These are phyloP conservation scores for Ganoderma multipileum DNA, from an alignment of 1,284 basidiomycete genomes.

Conservation along the genomic window DNA sequence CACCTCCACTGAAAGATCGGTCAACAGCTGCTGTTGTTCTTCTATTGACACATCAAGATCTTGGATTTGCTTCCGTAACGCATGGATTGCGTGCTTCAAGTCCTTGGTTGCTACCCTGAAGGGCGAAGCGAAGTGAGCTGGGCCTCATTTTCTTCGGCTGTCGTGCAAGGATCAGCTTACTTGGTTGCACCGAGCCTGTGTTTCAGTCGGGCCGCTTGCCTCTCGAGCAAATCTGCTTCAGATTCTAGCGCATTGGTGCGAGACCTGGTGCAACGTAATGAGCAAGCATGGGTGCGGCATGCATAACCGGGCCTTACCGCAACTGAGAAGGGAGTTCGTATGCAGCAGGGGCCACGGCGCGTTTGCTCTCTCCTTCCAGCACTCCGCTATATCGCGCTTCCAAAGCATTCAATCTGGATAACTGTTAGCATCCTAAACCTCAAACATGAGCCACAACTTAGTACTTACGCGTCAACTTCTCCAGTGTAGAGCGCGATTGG, in stretches of 20 bases:
- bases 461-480: constrained; percentile 24
- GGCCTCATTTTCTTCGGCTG: not conserved
- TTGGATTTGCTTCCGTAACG: constrained; percentile 19
- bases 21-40: constrained; percentile 22
- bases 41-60: constrained; percentile 12
- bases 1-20: constrained; percentile 30
- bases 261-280: constrained; percentile 4
- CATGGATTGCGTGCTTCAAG: constrained; percentile 23
- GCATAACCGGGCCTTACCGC: not conserved
- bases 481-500: constrained; percentile 30
- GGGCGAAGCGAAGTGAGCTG: not conserved
- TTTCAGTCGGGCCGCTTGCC: constrained; percentile 23
- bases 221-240: constrained; percentile 33
- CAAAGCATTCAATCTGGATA: not conserved
- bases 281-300: not conserved
- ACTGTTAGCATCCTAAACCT: not conserved
- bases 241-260: constrained; percentile 12
- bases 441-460: not conserved
- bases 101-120: constrained; percentile 28
- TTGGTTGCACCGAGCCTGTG: constrained; percentile 30
- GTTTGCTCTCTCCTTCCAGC: not conserved
- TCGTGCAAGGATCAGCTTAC: constrained; percentile 19
- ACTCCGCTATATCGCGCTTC: not conserved
- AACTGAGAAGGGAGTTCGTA: constrained; percentile 25
- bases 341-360: not conserved